phyloP scores from a whole-genome alignment of 1,139 yeast species.

The Diutina mesorugosa region DNA sequence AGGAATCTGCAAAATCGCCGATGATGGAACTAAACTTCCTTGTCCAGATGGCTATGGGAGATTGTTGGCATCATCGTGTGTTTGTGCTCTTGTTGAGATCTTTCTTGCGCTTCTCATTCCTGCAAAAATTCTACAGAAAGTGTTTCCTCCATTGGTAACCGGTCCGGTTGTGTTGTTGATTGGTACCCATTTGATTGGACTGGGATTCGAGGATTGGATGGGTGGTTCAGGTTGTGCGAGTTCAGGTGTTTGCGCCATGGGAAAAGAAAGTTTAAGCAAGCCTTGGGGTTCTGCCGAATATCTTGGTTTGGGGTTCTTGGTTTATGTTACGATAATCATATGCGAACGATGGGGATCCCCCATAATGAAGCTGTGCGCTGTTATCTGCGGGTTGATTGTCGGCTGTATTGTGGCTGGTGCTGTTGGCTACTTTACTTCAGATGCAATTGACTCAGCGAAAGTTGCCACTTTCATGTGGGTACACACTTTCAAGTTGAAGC shows the following conservation, averaged over 20 bases:
- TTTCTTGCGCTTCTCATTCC: slow-evolving; percentile 60
- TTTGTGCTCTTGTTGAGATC: slow-evolving; percentile 66
- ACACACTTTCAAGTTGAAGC: slow-evolving; percentile 58
- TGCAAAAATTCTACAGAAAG: slow-evolving; percentile 48
- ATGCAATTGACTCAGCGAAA: slow-evolving; percentile 55
- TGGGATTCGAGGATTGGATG: slow-evolving; percentile 75
- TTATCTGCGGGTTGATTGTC: slow-evolving; percentile 65
- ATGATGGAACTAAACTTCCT: slow-evolving; percentile 52
- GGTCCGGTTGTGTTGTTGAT: slow-evolving; percentile 85
- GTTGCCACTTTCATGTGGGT: slow-evolving; percentile 81
- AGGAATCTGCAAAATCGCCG: slow-evolving; percentile 46
- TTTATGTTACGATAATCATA: slow-evolving; percentile 56
- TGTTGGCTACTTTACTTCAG: slow-evolving; percentile 60
- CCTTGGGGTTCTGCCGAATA: slow-evolving; percentile 81
- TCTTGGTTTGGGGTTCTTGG: slow-evolving; percentile 77
- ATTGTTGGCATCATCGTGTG: slow-evolving; percentile 67
- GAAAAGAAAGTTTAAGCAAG: slow-evolving; percentile 26
- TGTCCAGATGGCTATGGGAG: slow-evolving; percentile 89
- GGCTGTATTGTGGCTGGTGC: slow-evolving; percentile 93
- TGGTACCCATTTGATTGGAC: slow-evolving; percentile 52
- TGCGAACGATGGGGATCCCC: slow-evolving; percentile 90
- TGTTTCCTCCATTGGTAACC: slow-evolving; percentile 83
- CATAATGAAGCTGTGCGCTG: slow-evolving; percentile 87
- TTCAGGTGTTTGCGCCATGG: slow-evolving; percentile 11
- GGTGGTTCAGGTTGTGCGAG: slow-evolving; percentile 74